These are phyloP conservation scores for Naumovozyma dairenensis DNA, from an alignment of 805 yeast genomes.

Conservation along the genomic window DNA sequence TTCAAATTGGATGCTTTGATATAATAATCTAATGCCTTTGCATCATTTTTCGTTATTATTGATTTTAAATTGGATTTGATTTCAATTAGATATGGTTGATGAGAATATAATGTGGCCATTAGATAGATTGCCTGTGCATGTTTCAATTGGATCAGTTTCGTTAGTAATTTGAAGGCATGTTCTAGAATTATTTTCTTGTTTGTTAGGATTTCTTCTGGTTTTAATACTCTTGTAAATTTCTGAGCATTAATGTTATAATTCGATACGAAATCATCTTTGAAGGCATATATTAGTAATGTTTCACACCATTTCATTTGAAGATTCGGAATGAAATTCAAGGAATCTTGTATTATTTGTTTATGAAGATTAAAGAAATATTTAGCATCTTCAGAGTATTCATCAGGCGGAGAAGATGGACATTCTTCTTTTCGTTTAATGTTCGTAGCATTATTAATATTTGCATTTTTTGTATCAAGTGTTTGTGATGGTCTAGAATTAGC, in stretches of 20 bases:
- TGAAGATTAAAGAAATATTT: slow-evolving; percentile 18
- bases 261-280: slow-evolving; percentile 33
- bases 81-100: slow-evolving; percentile 36
- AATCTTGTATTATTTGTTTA: slow-evolving; percentile 18
- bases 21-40: slow-evolving; percentile 52
- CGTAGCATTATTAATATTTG: too few relatives aligned
- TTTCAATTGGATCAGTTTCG: slow-evolving; percentile 42
- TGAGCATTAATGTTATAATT: slow-evolving; percentile 41
- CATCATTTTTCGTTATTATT: slow-evolving; percentile 46
- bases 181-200: slow-evolving; percentile 47
- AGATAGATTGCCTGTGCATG: slow-evolving; percentile 46
- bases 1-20: slow-evolving; percentile 47
- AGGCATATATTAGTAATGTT: slow-evolving; percentile 39
- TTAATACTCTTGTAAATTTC: slow-evolving; percentile 31
- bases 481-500: too few relatives aligned
- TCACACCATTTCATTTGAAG: slow-evolving; percentile 61
- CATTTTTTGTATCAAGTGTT: neutral
- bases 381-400: slow-evolving; percentile 14
- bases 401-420: too few relatives aligned
- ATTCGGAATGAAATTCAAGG: slow-evolving; percentile 34
- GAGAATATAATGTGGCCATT: slow-evolving; percentile 53
- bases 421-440: too few relatives aligned
- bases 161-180: slow-evolving; percentile 51
- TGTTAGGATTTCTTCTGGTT: slow-evolving; percentile 36
- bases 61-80: slow-evolving; percentile 30